Percentiles rank a stretch among this genome's conserved stretches.
Conservation (phyloP, 148 eudicot genomes). For the Chenopodium berlandieri region DNA sequence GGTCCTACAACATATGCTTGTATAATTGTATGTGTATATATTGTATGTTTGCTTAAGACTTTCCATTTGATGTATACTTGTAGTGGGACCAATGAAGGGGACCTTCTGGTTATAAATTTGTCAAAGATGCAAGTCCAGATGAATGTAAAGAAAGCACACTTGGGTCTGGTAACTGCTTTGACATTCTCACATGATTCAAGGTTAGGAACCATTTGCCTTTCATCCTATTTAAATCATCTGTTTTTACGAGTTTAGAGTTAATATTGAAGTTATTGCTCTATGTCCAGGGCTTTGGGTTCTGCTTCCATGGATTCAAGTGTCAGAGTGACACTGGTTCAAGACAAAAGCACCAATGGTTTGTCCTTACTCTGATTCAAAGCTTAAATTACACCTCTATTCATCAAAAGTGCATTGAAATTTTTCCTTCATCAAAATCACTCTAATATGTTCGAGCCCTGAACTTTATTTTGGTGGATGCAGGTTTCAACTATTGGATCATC, state of each 20-base stretch:
- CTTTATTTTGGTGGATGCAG: slow-evolving; percentile 27
- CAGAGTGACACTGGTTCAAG: slow-evolving; percentile 68
- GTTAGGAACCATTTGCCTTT: slow-evolving; percentile 24
- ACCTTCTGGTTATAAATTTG: slow-evolving; percentile 56
- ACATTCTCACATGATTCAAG: slow-evolving; percentile 83
- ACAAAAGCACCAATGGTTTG: slow-evolving; percentile 56
- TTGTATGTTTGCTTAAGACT: slow-evolving; percentile 8
- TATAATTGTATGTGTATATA: neutral
- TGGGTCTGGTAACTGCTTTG: slow-evolving; percentile 81
- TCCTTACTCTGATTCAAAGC: neutral
- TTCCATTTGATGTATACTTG: slow-evolving; percentile 11
- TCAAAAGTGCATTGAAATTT: neutral
- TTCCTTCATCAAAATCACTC: neutral
- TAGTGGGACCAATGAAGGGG: slow-evolving; percentile 91
- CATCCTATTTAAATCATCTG: neutral
- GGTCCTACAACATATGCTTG: no score
- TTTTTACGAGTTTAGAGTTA: slow-evolving; percentile 1
- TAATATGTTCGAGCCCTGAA: neutral
- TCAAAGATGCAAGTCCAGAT: slow-evolving; percentile 51
- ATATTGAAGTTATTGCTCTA: slow-evolving; percentile 16
- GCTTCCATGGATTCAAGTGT: slow-evolving; percentile 87
- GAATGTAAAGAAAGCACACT: slow-evolving; percentile 73
- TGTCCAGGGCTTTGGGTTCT: slow-evolving; percentile 72
- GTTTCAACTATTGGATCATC: slow-evolving; percentile 39
- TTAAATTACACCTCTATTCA: neutral